A percentile compares a stretch with the other conserved stretches of the same genome.
Evolutionary conservation across 768 basidiomycete genomes (phyloP).

Genomic region (Auricularia sp.): DNA sequence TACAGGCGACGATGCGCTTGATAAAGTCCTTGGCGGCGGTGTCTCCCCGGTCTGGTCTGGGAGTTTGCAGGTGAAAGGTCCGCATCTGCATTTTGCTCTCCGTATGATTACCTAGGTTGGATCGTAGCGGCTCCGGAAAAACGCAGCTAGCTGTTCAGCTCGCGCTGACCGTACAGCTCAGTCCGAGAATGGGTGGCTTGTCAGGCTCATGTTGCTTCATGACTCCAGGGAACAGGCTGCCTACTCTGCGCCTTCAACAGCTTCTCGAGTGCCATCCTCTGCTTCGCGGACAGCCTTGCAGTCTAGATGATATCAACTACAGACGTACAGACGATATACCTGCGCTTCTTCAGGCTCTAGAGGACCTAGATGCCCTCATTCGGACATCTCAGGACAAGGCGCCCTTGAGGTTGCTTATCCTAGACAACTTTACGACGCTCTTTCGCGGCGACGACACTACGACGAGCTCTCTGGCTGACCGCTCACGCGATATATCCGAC

Average conservation of each 20-base stretch:
- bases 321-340: slow-evolving; percentile 45
- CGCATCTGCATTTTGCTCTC: slow-evolving; percentile 10
- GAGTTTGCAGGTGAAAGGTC: slow-evolving; percentile 88
- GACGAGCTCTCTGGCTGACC: slow-evolving; percentile 54
- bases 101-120: neutral
- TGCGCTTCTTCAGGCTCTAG: slow-evolving; percentile 46
- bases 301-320: slow-evolving; percentile 52
- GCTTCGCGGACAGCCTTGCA: slow-evolving; percentile 33
- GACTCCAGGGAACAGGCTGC: slow-evolving; percentile 60
- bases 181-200: slow-evolving; percentile 44
- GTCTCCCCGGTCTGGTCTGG: slow-evolving; percentile 71
- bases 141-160: slow-evolving; percentile 85
- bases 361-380: slow-evolving; percentile 46
- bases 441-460: slow-evolving; percentile 56
- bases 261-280: slow-evolving; percentile 45
- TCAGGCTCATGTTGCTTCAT: slow-evolving; percentile 67
- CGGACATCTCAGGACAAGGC: slow-evolving; percentile 25
- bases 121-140: slow-evolving; percentile 79
- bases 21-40: slow-evolving; percentile 68
- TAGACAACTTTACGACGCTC: slow-evolving; percentile 84
- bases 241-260: slow-evolving; percentile 58
- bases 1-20: slow-evolving; percentile 65
- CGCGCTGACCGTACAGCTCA: slow-evolving; percentile 68
- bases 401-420: slow-evolving; percentile 69
- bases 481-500: slow-evolving; percentile 58